Evolutionary conservation across 2,329 filamentous ascomycete species (phyloP).

Genomic region (Bipolaris gigantea): DNA sequence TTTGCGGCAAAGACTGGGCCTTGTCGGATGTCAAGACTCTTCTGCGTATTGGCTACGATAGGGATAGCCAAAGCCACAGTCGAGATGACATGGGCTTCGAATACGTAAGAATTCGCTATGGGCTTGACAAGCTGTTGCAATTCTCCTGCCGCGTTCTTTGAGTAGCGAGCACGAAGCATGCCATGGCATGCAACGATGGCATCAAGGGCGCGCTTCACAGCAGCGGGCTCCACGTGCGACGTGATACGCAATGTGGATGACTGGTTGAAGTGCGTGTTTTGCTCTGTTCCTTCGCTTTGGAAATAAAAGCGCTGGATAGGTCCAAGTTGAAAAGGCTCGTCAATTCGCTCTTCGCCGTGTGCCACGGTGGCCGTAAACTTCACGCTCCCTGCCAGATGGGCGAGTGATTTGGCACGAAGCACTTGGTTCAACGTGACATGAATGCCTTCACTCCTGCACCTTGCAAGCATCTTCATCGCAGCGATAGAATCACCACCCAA

Average conservation of each 20-base stretch:
- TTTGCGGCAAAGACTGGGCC: constrained; percentile 38
- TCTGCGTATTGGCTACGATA: constrained; percentile 28
- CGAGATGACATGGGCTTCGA: constrained; percentile 19
- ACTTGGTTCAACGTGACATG: constrained; percentile 38
- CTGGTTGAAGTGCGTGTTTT: constrained; percentile 50
- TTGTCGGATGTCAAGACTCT: constrained; percentile 30
- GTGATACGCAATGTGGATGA: constrained; percentile 48
- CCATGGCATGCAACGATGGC: constrained; percentile 34
- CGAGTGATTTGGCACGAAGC: constrained; percentile 36
- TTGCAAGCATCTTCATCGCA: constrained; percentile 39
- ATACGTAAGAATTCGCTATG: constrained; percentile 21
- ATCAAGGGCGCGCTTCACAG: constrained; percentile 30
- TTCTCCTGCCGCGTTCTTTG: constrained; percentile 10
- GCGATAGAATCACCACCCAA: constrained; percentile 40
- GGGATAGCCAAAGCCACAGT: constrained; percentile 10
- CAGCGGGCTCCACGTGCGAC: constrained; percentile 21
- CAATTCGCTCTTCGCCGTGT: constrained; percentile 22
- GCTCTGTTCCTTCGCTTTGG: constrained; percentile 30
- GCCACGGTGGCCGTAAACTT: constrained; percentile 7
- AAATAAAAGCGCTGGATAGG: constrained; percentile 53
- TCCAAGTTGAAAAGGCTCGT: constrained; percentile 47
- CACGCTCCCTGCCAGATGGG: constrained; percentile 31
- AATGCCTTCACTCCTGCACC: constrained; percentile 37
- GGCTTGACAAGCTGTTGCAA: constrained; percentile 31
- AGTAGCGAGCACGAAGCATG: constrained; percentile 41